A percentile compares a stretch with the other conserved stretches of the same genome.
Evolutionary conservation across 305 asterid genomes (phyloP).

Genomic region (Rubia balearica): DNA sequence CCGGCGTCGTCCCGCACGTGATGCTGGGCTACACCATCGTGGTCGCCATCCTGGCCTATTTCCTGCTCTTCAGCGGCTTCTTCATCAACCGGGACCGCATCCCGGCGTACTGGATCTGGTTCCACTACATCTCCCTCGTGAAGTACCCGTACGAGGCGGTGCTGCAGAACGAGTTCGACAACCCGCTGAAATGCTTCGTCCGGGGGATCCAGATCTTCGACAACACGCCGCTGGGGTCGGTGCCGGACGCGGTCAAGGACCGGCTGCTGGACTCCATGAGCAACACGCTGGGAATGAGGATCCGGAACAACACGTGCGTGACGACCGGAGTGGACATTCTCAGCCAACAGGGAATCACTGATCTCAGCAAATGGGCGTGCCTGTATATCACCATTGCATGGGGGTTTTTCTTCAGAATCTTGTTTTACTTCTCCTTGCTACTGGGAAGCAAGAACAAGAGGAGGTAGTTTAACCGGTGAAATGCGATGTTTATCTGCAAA

Average conservation of each 20-base stretch:
- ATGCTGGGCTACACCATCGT: conserved; percentile 77
- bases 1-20: conserved; percentile 74
- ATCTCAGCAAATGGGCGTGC: conserved; percentile 34
- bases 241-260: conserved; percentile 28
- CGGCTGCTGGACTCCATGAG: conserved; percentile 32
- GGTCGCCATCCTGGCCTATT: conserved; percentile 64
- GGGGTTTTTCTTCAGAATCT: conserved; percentile 45
- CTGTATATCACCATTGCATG: conserved; percentile 35
- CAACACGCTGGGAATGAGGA: conserved; percentile 28
- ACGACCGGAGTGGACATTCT: conserved; percentile 39
- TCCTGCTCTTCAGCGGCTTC: conserved; percentile 70
- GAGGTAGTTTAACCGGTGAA: conserved; percentile 18
- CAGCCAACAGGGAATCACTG: conserved; percentile 38
- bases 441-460: conserved; percentile 46
- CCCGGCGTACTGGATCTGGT: conserved; percentile 83
- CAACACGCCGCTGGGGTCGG: conserved; percentile 28
- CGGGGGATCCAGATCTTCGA: conserved; percentile 42
- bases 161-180: conserved; percentile 31
- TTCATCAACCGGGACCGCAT: conserved; percentile 70
- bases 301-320: conserved; percentile 30
- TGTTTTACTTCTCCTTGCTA: conserved; percentile 38
- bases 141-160: conserved; percentile 60
- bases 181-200: conserved; percentile 33
- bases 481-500: too few relatives aligned
- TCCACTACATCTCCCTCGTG: conserved; percentile 64